A percentile compares a stretch with the other conserved stretches of the same genome.
phyloP scores from a whole-genome alignment of 2,329 filamentous ascomycete genomes.

The Myriosclerotinia curreyana region DNA sequence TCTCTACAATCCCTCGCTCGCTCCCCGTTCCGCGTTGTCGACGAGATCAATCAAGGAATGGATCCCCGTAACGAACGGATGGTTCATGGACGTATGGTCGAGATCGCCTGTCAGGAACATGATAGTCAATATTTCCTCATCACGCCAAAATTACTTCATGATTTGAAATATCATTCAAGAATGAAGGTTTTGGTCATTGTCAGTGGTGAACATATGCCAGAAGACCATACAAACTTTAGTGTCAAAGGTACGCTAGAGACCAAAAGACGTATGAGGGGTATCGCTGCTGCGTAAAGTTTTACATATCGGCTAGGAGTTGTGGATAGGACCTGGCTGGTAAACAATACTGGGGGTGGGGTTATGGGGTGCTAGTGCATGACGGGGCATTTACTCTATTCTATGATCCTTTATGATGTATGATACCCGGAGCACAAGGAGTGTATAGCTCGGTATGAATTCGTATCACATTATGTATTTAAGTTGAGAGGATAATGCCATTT shows the following conservation, averaged over 20 bases:
- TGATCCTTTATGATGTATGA: background rate
- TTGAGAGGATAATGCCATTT: no score
- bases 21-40: conserved; percentile 94
- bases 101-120: conserved; percentile 86
- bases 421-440: background rate
- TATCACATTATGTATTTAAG: background rate
- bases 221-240: conserved; percentile 42
- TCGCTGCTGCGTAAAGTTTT: conserved; percentile 4
- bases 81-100: conserved; percentile 96
- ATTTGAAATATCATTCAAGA: conserved; percentile 78
- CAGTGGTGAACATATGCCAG: conserved; percentile 72
- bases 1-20: conserved; percentile 89
- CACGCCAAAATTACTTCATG: conserved; percentile 88
- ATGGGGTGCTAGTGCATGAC: background rate
- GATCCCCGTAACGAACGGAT: conserved; percentile 97
- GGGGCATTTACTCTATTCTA: background rate
- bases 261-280: conserved; percentile 32
- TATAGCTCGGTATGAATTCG: background rate
- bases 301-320: background rate
- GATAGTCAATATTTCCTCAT: conserved; percentile 92
- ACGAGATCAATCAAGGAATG: conserved; percentile 99
- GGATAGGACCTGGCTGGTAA: background rate
- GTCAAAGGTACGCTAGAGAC: conserved; percentile 35
- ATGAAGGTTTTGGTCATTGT: conserved; percentile 96
- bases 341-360: background rate